These are phyloP conservation scores for Hapsidospora chrysogenum DNA, from an alignment of 495 filamentous ascomycete species.

Conservation along the genomic window DNA sequence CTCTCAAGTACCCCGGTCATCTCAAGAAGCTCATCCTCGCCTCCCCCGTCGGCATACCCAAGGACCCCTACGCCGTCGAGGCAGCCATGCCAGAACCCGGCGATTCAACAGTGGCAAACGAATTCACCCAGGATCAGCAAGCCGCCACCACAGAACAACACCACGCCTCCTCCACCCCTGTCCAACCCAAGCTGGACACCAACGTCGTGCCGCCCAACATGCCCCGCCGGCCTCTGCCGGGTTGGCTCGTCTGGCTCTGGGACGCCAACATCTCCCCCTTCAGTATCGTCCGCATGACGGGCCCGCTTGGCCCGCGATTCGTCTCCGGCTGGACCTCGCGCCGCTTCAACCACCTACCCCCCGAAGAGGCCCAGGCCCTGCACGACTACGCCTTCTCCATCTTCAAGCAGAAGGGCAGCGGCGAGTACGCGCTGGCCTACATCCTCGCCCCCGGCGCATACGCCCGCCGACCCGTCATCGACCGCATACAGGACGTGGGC, in stretches of 20 bases:
- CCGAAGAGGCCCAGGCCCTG: conserved; percentile 65
- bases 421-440: conserved; percentile 88
- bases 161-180: conserved; percentile 1
- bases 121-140: conserved; percentile 61
- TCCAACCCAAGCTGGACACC: neutral
- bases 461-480: conserved; percentile 74
- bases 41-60: conserved; percentile 85
- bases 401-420: conserved; percentile 83
- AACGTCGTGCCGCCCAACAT: conserved; percentile 3
- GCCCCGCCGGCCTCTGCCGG: conserved; percentile 46
- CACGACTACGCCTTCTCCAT: conserved; percentile 89
- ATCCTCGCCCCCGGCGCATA: conserved; percentile 87
- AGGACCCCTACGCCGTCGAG: conserved; percentile 80
- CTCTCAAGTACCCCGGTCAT: conserved; percentile 85
- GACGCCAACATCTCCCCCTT: conserved; percentile 96
- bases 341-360: conserved; percentile 74
- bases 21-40: conserved; percentile 92
- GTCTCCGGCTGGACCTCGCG: conserved; percentile 91
- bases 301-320: conserved; percentile 80
- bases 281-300: conserved; percentile 70
- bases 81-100: conserved; percentile 64
- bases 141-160: conserved; percentile 30
- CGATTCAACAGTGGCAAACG: conserved; percentile 49
- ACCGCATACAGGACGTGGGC: conserved; percentile 73
- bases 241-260: conserved; percentile 86